Base-by-base conservation (phyloP, 2,329 filamentous ascomycete genomes). In the Apiospora hydei region DNA sequence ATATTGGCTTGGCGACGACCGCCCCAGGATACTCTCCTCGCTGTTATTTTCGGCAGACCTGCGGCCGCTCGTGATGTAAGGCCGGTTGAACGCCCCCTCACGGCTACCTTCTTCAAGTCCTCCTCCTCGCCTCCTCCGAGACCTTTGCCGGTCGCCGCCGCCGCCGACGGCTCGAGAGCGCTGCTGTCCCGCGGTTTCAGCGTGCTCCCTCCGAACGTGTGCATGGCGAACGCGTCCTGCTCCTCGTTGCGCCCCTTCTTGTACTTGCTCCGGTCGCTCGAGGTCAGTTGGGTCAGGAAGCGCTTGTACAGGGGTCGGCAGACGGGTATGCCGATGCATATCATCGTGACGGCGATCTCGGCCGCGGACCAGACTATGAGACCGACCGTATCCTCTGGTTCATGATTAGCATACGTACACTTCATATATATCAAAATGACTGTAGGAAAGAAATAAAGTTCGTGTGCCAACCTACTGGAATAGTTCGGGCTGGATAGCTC, bases 281-380 rank as follows among this genome's bases (percentile, higher is more conserved):
- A 61, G 3, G 53, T 21, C 30, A 38, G 4, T 1, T 38, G 53
- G 30, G 30, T 61, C 16, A 61, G 53, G 53, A 61, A 34, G 5
- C 30, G 16, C 30, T 34, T 34, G 30, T 61, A 61, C 18, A 61
- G 53, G 6, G 53, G 53, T 10, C 53, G 26, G 14, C 53, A 61
- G 3, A 61, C 64, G 4, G 64, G 64, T 44, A 67, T 67, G 21
- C 64, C 64, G 7, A 67, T 67, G 43, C 38, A 46, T 2, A 67
- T 67, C 43, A 67, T 67, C 4, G 64, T 67, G 24, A 67, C 64
- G 11, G 64, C 64, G 5, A 46, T 67, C 38, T 67, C 64, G 24
- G 64, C 64, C 3, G 64, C 64, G 6, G 64, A 44, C 24, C 64
- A 67, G 11, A 67, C 64, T 2, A 67, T 44, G 2, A 67, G 38